A percentile compares a stretch with the other conserved stretches of the same genome.
These are phyloP conservation scores for Xylaria curta DNA, from an alignment of 495 filamentous ascomycete genomes.

Conservation along the genomic window DNA sequence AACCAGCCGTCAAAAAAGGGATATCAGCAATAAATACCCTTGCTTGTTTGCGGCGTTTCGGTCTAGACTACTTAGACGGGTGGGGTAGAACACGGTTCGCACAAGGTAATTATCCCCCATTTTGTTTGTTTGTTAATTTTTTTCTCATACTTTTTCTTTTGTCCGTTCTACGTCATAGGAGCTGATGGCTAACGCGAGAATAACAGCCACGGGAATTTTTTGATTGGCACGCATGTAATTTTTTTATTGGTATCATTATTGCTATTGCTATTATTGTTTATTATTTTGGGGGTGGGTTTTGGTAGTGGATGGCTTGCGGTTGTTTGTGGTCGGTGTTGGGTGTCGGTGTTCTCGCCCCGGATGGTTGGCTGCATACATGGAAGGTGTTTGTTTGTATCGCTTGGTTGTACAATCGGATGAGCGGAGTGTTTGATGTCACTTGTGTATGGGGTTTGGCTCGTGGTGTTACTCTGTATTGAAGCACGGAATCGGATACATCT, in stretches of 20 bases:
- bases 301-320: neutral
- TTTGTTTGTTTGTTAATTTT: neutral
- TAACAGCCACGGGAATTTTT: neutral
- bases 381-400: constrained; percentile 5
- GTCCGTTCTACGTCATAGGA: neutral
- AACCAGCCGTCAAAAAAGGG: neutral
- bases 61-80: constrained; percentile 10
- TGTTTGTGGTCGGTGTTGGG: neutral
- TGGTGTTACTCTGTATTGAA: neutral
- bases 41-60: constrained; percentile 14
- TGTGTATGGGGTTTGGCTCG: neutral
- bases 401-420: neutral
- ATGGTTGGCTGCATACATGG: neutral
- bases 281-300: neutral
- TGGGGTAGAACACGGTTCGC: neutral
- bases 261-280: neutral
- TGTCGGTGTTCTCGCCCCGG: neutral
- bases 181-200: neutral
- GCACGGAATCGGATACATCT: neutral
- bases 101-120: neutral
- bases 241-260: neutral
- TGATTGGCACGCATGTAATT: neutral
- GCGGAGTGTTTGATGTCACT: neutral
- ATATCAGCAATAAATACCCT: neutral
- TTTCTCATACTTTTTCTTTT: neutral